phyloP scores from a whole-genome alignment of 805 yeast species.

The Nakazawaea sp. region DNA sequence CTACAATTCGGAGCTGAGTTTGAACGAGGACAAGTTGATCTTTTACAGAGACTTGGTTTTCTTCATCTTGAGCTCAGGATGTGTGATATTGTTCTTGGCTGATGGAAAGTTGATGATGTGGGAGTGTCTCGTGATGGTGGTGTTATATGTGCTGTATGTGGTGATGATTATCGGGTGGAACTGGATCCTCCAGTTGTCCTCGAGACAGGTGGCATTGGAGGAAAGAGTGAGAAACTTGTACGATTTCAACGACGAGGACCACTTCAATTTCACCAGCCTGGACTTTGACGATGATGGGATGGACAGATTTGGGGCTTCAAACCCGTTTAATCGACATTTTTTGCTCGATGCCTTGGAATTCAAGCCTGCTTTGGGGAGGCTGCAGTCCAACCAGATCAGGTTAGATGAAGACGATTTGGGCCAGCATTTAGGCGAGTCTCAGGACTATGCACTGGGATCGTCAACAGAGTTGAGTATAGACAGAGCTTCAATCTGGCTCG shows the following conservation, averaged over 20 bases:
- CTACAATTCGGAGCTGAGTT: background rate
- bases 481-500: background rate
- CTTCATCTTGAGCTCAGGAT: conserved; percentile 43
- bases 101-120: conserved; percentile 45
- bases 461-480: too few relatives aligned
- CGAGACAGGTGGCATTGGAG: conserved; percentile 13
- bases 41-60: conserved; percentile 61
- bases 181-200: conserved; percentile 17
- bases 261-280: background rate
- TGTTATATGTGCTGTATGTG: conserved; percentile 57
- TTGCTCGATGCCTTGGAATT: conserved; percentile 14
- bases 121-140: conserved; percentile 51
- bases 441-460: too few relatives aligned
- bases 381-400: background rate
- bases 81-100: conserved; percentile 40
- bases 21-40: conserved; percentile 15
- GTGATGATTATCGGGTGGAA: conserved; percentile 38
- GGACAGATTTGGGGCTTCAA: background rate
- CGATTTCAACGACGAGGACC: conserved; percentile 8
- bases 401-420: background rate
- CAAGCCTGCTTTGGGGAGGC: conserved; percentile 8
- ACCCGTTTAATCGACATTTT: conserved; percentile 8
- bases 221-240: conserved; percentile 21
- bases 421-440: too few relatives aligned
- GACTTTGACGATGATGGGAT: background rate